Evolutionary conservation across 2,329 filamentous ascomycete species (phyloP).

Genomic region (Talaromyces sp.): DNA sequence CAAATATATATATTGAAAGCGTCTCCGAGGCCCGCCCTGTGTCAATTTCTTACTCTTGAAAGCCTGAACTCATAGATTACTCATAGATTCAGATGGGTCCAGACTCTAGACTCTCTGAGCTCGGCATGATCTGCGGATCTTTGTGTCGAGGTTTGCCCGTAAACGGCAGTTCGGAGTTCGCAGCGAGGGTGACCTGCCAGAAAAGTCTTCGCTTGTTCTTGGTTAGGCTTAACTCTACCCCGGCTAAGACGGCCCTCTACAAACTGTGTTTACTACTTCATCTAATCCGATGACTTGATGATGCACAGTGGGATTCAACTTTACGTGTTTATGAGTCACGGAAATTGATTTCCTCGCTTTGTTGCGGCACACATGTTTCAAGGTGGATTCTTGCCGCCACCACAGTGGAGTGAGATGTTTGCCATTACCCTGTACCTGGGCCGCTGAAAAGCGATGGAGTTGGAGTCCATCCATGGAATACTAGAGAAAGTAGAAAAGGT

Average conservation of each 20-base stretch:
- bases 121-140: not conserved
- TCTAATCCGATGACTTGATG: not conserved
- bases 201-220: not conserved
- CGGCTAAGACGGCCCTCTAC: conserved; percentile 1
- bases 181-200: not conserved
- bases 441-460: not conserved
- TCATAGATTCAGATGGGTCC: not conserved
- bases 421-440: conserved; percentile 3
- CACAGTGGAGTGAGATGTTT: not conserved
- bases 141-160: not conserved
- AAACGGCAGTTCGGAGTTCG: conserved; percentile 5
- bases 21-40: not conserved
- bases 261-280: not conserved
- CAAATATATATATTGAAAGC: not conserved
- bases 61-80: not conserved
- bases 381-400: not conserved
- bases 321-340: not conserved
- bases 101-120: not conserved
- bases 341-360: not conserved
- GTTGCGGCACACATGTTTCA: not conserved
- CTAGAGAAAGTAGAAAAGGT: not conserved
- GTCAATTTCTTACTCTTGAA: not conserved
- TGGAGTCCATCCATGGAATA: not conserved
- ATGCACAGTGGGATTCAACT: not conserved
- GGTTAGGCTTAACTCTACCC: not conserved